These are phyloP conservation scores for Colletotrichum karsti DNA, from an alignment of 2,329 filamentous ascomycete species.

Conservation along the genomic window DNA sequence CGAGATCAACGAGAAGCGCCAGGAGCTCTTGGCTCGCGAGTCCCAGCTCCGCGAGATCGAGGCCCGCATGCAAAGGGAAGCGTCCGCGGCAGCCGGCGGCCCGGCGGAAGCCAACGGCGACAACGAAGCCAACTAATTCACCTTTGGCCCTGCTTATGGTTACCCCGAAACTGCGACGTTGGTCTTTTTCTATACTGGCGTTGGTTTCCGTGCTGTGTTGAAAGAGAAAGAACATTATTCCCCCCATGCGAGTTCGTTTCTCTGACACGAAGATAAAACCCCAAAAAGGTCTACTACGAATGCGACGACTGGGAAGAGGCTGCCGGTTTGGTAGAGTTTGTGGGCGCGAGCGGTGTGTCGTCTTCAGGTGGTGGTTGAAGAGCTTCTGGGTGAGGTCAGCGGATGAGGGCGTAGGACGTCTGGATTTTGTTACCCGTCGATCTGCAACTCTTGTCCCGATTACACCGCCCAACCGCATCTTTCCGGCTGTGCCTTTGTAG, in stretches of 20 bases:
- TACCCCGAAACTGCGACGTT: conserved; percentile 49
- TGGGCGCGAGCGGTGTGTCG: conserved; percentile 22
- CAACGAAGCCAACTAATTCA: conserved; percentile 57
- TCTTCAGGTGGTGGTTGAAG: conserved; percentile 8
- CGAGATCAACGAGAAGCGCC: conserved; percentile 99
- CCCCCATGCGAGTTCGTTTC: conserved; percentile 48
- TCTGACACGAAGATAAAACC: conserved; percentile 42
- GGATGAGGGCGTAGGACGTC: background rate
- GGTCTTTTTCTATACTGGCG: conserved; percentile 57
- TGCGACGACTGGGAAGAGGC: conserved; percentile 30
- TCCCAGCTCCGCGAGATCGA: conserved; percentile 99
- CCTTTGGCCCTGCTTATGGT: conserved; percentile 23
- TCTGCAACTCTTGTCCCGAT: conserved; percentile 24
- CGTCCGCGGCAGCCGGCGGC: conserved; percentile 57
- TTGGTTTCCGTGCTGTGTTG: conserved; percentile 54
- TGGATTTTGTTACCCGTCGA: conserved; percentile 10
- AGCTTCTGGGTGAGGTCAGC: conserved; percentile 5
- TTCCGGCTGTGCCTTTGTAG: conserved; percentile 31
- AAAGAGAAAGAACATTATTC: conserved; percentile 54
- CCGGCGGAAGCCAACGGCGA: conserved; percentile 63
- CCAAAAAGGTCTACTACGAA: conserved; percentile 32
- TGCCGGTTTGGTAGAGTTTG: conserved; percentile 25
- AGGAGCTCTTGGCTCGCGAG: conserved; percentile 96
- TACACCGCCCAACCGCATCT: conserved; percentile 19
- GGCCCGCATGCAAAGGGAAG: conserved; percentile 93